Evolutionary conservation across 345 rosid genomes (phyloP).

Genomic region (Pseudoturritis turrita): DNA sequence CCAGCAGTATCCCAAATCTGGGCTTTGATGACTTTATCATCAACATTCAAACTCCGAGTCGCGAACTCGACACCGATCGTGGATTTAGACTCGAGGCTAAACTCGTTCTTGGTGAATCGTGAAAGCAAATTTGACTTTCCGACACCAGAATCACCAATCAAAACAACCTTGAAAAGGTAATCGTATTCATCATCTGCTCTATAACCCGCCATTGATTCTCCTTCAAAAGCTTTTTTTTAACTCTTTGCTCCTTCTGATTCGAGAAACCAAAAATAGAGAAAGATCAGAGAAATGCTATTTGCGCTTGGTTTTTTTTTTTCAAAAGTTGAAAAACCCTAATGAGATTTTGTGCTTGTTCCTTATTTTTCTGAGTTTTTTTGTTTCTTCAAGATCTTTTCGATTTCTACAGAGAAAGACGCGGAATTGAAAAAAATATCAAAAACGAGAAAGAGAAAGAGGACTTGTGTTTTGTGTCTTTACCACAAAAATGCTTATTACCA

Average conservation of each 20-base stretch:
- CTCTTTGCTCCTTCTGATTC: not conserved
- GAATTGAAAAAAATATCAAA: constrained; percentile 13
- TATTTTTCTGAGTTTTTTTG: not conserved
- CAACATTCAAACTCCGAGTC: constrained; percentile 34
- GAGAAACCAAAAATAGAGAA: not conserved
- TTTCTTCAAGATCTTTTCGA: not conserved
- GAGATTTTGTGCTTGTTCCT: not conserved
- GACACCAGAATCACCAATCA: constrained; percentile 39
- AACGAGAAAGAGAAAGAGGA: constrained; percentile 8
- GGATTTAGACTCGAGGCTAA: constrained; percentile 40
- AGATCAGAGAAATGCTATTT: not conserved
- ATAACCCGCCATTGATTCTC: constrained; percentile 35
- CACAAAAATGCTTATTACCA: not conserved
- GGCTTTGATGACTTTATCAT: constrained; percentile 40
- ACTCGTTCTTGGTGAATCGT: constrained; percentile 35
- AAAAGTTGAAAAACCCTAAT: not conserved
- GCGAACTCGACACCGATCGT: constrained; percentile 41
- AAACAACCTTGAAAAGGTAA: constrained; percentile 36
- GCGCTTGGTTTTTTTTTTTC: not conserved
- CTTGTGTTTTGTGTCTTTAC: constrained; percentile 4
- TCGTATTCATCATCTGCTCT: constrained; percentile 40
- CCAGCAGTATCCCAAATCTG: constrained; percentile 46
- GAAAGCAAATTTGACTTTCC: constrained; percentile 33
- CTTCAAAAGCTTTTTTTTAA: not conserved
- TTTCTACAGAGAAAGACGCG: constrained; percentile 16